Conservation (phyloP, 140 eudicot genomes). For the Stevia rebaudiana region DNA sequence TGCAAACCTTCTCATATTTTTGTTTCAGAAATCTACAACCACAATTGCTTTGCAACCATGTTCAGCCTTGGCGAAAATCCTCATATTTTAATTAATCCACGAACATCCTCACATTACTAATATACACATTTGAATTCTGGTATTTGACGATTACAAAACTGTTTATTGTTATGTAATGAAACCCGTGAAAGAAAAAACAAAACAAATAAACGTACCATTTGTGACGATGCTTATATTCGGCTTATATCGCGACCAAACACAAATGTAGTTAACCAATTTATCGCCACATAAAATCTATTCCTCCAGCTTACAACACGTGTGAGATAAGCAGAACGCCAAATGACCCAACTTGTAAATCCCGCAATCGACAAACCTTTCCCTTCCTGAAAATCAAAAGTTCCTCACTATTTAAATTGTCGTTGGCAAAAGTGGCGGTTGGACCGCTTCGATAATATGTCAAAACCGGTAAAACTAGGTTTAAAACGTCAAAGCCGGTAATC, state of each 20-base stretch:
- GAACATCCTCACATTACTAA: no score
- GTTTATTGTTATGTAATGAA: no score
- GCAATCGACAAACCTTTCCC: constrained; percentile 80
- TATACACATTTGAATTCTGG: no score
- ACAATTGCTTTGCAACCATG: no score
- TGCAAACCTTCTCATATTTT: no score
- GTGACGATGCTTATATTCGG: not conserved
- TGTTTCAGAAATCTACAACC: no score
- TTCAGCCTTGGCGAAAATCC: no score
- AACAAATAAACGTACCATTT: not conserved
- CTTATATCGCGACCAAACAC: constrained; percentile 36
- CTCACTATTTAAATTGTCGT: not conserved
- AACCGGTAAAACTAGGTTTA: not conserved
- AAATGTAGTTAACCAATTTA: constrained; percentile 81
- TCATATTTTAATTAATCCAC: no score
- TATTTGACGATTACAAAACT: no score
- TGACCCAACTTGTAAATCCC: constrained; percentile 82
- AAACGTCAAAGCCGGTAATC: no score
- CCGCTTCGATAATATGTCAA: not conserved
- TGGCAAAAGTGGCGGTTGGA: not conserved
- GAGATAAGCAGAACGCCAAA: constrained; percentile 98
- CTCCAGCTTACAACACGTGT: constrained; percentile 97
- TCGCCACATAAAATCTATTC: constrained; percentile 84
- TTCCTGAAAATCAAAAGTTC: constrained; percentile 36
- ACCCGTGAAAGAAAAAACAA: not conserved